A percentile compares a stretch with the other conserved stretches of the same genome.
These are phyloP conservation scores for Penicillium lagena DNA, from an alignment of 495 filamentous ascomycete genomes.

Conservation along the genomic window DNA sequence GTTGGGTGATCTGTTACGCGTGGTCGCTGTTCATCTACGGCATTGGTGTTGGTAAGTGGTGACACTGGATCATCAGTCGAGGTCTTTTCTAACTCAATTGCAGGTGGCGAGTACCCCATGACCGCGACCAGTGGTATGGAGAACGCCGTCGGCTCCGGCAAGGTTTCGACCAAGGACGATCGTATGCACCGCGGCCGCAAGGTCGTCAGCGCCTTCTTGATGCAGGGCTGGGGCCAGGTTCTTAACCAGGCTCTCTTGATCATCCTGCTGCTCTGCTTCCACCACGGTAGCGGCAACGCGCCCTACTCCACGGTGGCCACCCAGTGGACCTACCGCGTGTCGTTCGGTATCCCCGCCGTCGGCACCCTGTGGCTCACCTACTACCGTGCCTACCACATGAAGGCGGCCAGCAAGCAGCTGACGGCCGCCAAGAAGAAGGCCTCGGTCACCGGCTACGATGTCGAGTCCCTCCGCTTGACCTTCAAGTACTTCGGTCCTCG, in stretches of 20 bases:
- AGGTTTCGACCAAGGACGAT: conserved; percentile 80
- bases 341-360: conserved; percentile 76
- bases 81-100: conserved; percentile 5
- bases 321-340: conserved; percentile 82
- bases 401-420: conserved; percentile 65
- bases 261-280: conserved; percentile 71
- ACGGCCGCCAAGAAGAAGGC: conserved; percentile 72
- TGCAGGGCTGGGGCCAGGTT: conserved; percentile 96
- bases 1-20: conserved; percentile 90
- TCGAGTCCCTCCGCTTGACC: conserved; percentile 67
- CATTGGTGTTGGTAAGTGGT: conserved; percentile 67
- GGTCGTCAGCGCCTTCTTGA: conserved; percentile 87
- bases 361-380: conserved; percentile 90
- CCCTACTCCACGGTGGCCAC: conserved; percentile 65
- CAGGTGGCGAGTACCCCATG: conserved; percentile 82
- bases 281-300: conserved; percentile 62
- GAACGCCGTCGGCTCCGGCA: conserved; percentile 76
- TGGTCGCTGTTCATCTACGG: conserved; percentile 89
- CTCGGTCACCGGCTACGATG: conserved; percentile 81
- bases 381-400: conserved; percentile 88
- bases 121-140: conserved; percentile 95
- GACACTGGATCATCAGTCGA: background rate
- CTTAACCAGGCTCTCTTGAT: conserved; percentile 84
- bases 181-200: conserved; percentile 89
- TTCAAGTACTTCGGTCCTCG: conserved; percentile 76